Evolutionary conservation across 1,284 basidiomycete genomes (phyloP).

Genomic region (Cryptococcus jaspeensis): DNA sequence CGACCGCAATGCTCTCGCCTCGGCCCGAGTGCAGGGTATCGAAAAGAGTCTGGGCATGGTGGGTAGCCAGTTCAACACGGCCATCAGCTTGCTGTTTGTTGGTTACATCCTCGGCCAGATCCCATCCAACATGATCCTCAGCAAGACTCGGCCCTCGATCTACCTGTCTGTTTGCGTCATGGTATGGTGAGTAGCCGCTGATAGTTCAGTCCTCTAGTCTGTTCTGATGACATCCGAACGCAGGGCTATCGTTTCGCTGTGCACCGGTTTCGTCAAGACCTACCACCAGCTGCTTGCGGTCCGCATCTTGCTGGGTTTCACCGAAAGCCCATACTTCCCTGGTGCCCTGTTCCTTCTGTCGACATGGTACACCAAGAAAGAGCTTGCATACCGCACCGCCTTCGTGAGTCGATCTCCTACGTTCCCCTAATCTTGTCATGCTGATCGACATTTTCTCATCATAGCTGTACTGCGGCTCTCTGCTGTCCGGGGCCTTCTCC

Average conservation of each 20-base stretch:
- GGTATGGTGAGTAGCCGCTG: slow-evolving; percentile 1
- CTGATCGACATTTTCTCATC: neutral
- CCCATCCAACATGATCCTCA: slow-evolving; percentile 24
- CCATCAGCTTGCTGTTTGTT: slow-evolving; percentile 46
- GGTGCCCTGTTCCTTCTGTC: slow-evolving; percentile 47
- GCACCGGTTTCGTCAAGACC: slow-evolving; percentile 27
- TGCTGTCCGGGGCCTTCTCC: slow-evolving; percentile 20
- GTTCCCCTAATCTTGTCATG: neutral
- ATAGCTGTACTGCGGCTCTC: slow-evolving; percentile 14
- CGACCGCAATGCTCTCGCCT: slow-evolving; percentile 42
- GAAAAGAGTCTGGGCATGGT: slow-evolving; percentile 30
- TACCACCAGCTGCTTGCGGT: slow-evolving; percentile 34
- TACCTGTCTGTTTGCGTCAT: slow-evolving; percentile 7
- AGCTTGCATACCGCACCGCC: slow-evolving; percentile 13
- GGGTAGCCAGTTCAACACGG: slow-evolving; percentile 36
- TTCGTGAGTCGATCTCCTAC: neutral
- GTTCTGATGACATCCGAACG: neutral
- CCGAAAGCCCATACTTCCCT: slow-evolving; percentile 26
- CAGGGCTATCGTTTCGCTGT: slow-evolving; percentile 23
- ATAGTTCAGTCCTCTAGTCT: neutral
- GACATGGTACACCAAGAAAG: slow-evolving; percentile 30
- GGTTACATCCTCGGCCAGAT: slow-evolving; percentile 45
- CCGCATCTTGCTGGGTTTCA: slow-evolving; percentile 45
- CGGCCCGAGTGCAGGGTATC: slow-evolving; percentile 38
- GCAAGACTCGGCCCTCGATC: slow-evolving; percentile 5